These are phyloP conservation scores for Flaveria linearis DNA, from an alignment of 129 eudicot species.

Conservation along the genomic window DNA sequence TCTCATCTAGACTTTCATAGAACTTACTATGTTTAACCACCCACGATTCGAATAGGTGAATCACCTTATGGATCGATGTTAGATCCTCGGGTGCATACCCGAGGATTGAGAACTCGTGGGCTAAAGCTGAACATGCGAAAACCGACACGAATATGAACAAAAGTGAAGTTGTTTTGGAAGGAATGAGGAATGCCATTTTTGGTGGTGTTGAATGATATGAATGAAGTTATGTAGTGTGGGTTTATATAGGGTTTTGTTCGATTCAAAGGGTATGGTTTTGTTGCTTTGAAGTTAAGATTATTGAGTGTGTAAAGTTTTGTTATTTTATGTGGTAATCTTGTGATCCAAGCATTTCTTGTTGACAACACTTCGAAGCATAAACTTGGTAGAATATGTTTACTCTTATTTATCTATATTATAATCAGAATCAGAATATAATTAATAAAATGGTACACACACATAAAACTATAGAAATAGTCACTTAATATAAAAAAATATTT, in stretches of 20 bases:
- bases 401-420: neutral
- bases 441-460: no score
- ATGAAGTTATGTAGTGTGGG: conserved; percentile 15
- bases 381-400: neutral
- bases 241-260: conserved; percentile 38
- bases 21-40: conserved; percentile 61
- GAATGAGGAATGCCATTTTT: conserved; percentile 48
- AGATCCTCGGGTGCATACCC: conserved; percentile 84
- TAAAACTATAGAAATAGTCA: no score
- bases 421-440: no score
- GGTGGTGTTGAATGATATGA: conserved; percentile 27
- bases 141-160: conserved; percentile 35
- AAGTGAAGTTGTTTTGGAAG: conserved; percentile 33
- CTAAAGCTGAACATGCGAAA: conserved; percentile 39
- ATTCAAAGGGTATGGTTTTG: conserved; percentile 17
- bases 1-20: conserved; percentile 72
- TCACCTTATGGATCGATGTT: conserved; percentile 58
- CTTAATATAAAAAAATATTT: no score
- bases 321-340: conserved; percentile 47
- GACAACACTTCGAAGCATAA: conserved; percentile 36
- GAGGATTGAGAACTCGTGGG: conserved; percentile 70
- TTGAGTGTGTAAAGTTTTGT: conserved; percentile 50
- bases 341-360: conserved; percentile 49
- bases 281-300: conserved; percentile 66
- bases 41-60: conserved; percentile 86